Evolutionary conservation across 208 protist species (phyloP).

Genomic region (Acanthamoeba sp.): DNA sequence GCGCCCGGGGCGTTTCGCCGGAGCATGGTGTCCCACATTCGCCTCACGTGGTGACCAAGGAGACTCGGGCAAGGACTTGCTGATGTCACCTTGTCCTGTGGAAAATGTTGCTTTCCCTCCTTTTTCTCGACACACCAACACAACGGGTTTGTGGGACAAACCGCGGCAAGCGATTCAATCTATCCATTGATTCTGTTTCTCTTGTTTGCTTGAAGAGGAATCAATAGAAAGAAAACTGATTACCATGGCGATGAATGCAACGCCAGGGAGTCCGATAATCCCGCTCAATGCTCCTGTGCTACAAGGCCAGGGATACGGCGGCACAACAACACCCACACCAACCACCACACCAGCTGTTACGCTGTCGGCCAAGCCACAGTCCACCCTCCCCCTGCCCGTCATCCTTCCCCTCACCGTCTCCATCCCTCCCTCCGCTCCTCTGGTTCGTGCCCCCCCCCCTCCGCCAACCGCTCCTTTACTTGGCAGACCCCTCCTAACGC

Average conservation of each 20-base stretch:
- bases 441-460: background rate
- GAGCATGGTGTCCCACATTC: too few relatives aligned
- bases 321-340: background rate
- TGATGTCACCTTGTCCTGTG: too few relatives aligned
- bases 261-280: background rate
- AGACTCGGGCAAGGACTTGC: too few relatives aligned
- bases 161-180: too few relatives aligned
- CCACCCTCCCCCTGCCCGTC: background rate
- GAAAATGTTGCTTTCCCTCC: too few relatives aligned
- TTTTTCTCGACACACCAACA: too few relatives aligned
- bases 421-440: background rate
- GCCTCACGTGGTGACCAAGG: too few relatives aligned
- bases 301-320: background rate
- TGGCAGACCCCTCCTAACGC: background rate
- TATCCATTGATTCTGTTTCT: too few relatives aligned
- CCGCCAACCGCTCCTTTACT: background rate
- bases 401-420: conserved; percentile 8
- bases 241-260: background rate
- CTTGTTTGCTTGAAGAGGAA: too few relatives aligned
- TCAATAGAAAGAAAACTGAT: too few relatives aligned
- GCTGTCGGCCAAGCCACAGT: background rate
- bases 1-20: too few relatives aligned
- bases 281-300: background rate
- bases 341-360: background rate
- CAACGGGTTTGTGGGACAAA: too few relatives aligned